Evolutionary conservation across 495 filamentous ascomycete species (phyloP).

Genomic region (Sporormia fimetaria): DNA sequence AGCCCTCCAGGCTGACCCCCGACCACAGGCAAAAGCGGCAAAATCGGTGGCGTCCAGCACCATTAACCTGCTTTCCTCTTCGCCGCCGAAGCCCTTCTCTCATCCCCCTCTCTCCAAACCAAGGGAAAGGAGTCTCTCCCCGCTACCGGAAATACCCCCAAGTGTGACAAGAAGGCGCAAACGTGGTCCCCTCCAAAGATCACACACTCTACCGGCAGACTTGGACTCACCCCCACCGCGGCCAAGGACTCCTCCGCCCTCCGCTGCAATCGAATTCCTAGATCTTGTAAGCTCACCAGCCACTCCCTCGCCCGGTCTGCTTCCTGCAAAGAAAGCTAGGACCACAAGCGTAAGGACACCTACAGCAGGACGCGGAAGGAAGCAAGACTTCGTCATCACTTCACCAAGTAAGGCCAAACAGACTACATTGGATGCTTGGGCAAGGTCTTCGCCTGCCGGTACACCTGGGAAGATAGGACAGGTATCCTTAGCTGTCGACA

Average conservation of each 20-base stretch:
- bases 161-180: conserved; percentile 16
- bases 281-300: conserved; percentile 12
- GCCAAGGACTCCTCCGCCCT: conserved; percentile 6
- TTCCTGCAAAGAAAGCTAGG: conserved; percentile 15
- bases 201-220: conserved; percentile 11
- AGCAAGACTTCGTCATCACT: conserved; percentile 1
- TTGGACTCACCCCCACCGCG: not conserved
- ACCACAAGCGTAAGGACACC: conserved; percentile 1
- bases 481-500: not conserved
- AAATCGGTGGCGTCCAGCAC: not conserved
- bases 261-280: conserved; percentile 4
- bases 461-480: conserved; percentile 13
- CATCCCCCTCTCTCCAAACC: not conserved
- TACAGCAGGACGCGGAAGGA: not conserved
- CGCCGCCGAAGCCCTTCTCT: conserved; percentile 1
- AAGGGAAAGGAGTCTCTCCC: conserved; percentile 5
- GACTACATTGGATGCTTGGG: conserved; percentile 13
- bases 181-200: conserved; percentile 14
- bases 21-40: conserved; percentile 3
- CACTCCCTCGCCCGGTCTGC: conserved; percentile 6
- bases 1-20: conserved; percentile 2
- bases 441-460: not conserved
- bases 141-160: conserved; percentile 5
- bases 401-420: conserved; percentile 4
- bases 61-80: conserved; percentile 16